Evolutionary conservation across 805 yeast species (phyloP).

Genomic region (Teunomyces stri): DNA sequence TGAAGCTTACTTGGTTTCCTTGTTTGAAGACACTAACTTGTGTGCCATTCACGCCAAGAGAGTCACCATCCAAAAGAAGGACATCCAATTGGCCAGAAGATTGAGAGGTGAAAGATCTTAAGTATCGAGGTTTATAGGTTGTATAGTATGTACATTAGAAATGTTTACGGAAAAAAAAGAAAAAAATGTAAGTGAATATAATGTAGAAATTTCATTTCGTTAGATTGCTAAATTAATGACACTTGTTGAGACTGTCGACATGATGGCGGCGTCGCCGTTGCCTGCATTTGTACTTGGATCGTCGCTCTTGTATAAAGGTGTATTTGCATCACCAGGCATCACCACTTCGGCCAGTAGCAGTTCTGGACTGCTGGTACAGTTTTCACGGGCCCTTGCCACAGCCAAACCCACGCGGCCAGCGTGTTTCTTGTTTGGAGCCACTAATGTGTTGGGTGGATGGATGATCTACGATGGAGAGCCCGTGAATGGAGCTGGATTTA

Average conservation of each 20-base stretch:
- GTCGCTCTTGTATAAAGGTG: conserved; percentile 10
- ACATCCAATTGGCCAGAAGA: conserved; percentile 49
- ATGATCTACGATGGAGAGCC: conserved; percentile 76
- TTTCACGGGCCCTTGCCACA: conserved; percentile 16
- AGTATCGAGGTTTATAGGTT: not conserved
- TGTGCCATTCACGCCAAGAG: conserved; percentile 51
- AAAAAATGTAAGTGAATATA: not conserved
- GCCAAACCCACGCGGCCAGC: conserved; percentile 37
- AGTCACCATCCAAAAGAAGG: conserved; percentile 49
- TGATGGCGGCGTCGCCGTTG: conserved; percentile 7
- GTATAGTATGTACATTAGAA: conserved; percentile 14
- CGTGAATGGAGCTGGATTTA: conserved; percentile 77
- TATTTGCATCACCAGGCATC: conserved; percentile 5
- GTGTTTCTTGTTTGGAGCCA: conserved; percentile 58
- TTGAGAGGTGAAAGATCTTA: conserved; percentile 50
- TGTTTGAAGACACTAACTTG: conserved; percentile 48
- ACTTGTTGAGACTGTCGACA: conserved; percentile 4
- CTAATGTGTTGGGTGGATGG: conserved; percentile 65
- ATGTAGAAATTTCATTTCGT: no score
- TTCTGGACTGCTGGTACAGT: conserved; percentile 18
- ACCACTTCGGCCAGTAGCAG: not conserved
- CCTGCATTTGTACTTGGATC: conserved; percentile 13
- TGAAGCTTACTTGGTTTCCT: conserved; percentile 47
- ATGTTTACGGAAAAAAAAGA: not conserved
- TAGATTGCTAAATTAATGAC: conserved; percentile 1